These are phyloP conservation scores for Gynochthodes officinalis DNA, from an alignment of 257 asterid species.

Conservation along the genomic window DNA sequence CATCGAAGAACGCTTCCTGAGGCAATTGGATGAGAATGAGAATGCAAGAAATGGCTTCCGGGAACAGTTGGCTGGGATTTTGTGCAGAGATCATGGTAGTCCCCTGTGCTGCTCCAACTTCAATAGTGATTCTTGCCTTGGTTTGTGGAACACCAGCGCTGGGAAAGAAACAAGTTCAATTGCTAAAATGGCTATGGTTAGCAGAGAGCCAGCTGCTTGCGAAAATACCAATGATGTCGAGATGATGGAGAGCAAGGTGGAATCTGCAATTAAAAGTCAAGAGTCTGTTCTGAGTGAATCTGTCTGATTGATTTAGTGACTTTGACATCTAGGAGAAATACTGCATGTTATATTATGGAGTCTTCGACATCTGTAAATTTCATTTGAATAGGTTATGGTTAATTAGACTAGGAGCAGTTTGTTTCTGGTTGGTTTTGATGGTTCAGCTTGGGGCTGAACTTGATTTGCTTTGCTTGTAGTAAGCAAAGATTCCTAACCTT, in stretches of 20 bases:
- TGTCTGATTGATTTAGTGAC: slow-evolving; percentile 18
- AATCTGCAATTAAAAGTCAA: slow-evolving; percentile 24
- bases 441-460: slow-evolving; percentile 78
- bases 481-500: slow-evolving; percentile 34
- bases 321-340: slow-evolving; percentile 20
- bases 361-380: slow-evolving; percentile 38
- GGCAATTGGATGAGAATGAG: slow-evolving; percentile 69
- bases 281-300: slow-evolving; percentile 14
- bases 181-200: slow-evolving; percentile 13
- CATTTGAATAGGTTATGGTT: slow-evolving; percentile 23
- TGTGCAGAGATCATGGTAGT: slow-evolving; percentile 44
- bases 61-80: slow-evolving; percentile 68
- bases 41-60: slow-evolving; percentile 74
- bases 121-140: slow-evolving; percentile 38
- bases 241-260: slow-evolving; percentile 28
- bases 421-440: slow-evolving; percentile 29
- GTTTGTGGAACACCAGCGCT: slow-evolving; percentile 51
- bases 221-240: slow-evolving; percentile 22
- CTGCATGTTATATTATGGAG: not conserved
- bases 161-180: slow-evolving; percentile 49
- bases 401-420: slow-evolving; percentile 20
- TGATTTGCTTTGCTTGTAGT: slow-evolving; percentile 36
- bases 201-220: slow-evolving; percentile 9
- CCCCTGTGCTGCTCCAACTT: slow-evolving; percentile 40
- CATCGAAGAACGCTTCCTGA: slow-evolving; percentile 69